Evolutionary conservation across 1,284 basidiomycete species (phyloP), one percentile per base, ranked within the genome.

Genomic region (Heterobasidion occidentale): DNA sequence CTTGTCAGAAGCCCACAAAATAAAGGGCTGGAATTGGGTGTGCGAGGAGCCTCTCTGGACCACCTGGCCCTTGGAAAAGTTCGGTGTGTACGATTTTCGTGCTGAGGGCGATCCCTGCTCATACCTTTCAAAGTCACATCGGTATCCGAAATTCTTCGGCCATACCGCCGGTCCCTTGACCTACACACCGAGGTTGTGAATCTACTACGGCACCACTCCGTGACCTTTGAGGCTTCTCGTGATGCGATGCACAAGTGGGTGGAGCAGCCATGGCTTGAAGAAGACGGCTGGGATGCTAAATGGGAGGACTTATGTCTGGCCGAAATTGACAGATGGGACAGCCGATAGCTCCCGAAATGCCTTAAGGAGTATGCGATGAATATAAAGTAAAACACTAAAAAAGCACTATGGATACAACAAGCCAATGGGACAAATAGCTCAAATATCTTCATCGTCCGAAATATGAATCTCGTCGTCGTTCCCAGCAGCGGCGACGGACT

Each of bases 401-500:
- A 50, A 56, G 20, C 49, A n/a, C 36, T 45, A 49, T 51, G 36
- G 33, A 52, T 46, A 61, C 56, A 33, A 57, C 44, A 56, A 50
- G 51, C 54, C 59, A 53, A 27, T 27, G 27, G 27, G 27, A 64
- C 51, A 61, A 27, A 47, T 44, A 47, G 58, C 19, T 52, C 70
- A 77, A 61, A 74, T 58, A 67, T 88, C 84, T 62, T 90, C 88
- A 56, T 90, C 88, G 67, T 91, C 88, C 54, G 86, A 88, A 65
- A 92, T 92, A 62, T 88, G 89, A 60, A 92, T 92, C 71, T 92
- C 89, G 58, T 92, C 89, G 47, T 72, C 80, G 67, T 92, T 92
- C 8, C 49, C 58, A 12, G 68, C 75, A 56, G 72, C 70, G 56
- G 73, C 63, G 56, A 67, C 64, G 27, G 6, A 27, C 27, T 27